phyloP scores from a whole-genome alignment of 2,329 filamentous ascomycete genomes.

The Ophiostoma ulmi region DNA sequence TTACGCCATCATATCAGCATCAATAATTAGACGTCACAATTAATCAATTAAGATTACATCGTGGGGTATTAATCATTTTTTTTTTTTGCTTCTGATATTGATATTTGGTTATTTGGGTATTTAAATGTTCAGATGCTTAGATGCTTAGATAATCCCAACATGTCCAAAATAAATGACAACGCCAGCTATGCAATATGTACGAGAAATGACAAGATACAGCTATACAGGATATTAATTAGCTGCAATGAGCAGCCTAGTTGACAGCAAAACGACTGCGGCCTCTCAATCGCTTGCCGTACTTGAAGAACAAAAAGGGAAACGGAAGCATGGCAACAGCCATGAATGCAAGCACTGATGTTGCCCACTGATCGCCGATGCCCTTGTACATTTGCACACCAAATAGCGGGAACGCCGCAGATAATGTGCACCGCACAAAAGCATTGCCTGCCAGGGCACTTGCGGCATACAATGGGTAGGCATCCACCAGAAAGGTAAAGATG shows the following conservation, averaged over 20 bases:
- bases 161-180: not conserved
- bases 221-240: no score
- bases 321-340: slow-evolving; percentile 58
- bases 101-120: not conserved
- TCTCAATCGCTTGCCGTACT: slow-evolving; percentile 54
- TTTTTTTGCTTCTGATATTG: not conserved
- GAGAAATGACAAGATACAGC: not conserved
- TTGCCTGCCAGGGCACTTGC: slow-evolving; percentile 79
- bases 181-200: not conserved
- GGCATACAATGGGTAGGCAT: slow-evolving; percentile 70
- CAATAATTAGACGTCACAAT: not conserved
- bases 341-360: slow-evolving; percentile 56
- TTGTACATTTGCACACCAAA: slow-evolving; percentile 71
- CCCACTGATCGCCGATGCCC: slow-evolving; percentile 65
- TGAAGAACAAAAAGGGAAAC: slow-evolving; percentile 60
- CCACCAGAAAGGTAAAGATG: slow-evolving; percentile 83
- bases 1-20: not conserved
- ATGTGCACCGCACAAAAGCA: slow-evolving; percentile 69
- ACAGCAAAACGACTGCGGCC: slow-evolving; percentile 50
- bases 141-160: no score
- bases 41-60: not conserved
- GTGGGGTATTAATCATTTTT: not conserved
- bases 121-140: no score
- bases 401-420: slow-evolving; percentile 73
- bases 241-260: not conserved